Conservation (phyloP, 768 basidiomycete genomes). For the Sutorius australiensis region DNA sequence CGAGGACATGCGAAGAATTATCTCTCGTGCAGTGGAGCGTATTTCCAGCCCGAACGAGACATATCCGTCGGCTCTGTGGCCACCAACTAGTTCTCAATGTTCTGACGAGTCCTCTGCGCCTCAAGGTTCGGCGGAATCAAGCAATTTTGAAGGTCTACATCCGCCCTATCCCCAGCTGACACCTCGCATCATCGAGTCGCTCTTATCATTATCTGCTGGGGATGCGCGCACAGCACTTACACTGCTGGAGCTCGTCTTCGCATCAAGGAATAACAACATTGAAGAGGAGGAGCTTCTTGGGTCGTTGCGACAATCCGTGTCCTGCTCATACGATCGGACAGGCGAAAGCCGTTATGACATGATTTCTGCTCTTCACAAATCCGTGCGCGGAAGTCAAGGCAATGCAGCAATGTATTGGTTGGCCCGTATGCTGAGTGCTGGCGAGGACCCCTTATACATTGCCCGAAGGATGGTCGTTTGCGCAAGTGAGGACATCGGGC, state of each 20-base stretch:
- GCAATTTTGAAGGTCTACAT: constrained; percentile 15
- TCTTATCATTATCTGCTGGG: constrained; percentile 55
- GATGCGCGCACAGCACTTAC: constrained; percentile 79
- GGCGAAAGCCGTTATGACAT: constrained; percentile 78
- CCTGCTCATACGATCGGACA: constrained; percentile 67
- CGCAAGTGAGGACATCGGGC: constrained; percentile 83
- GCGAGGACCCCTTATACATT: constrained; percentile 79
- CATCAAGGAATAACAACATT: constrained; percentile 35
- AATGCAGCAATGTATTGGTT: constrained; percentile 86
- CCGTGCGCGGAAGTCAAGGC: constrained; percentile 71
- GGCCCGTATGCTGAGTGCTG: constrained; percentile 75
- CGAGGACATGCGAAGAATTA: constrained; percentile 53
- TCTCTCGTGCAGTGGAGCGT: constrained; percentile 50
- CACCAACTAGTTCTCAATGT: constrained; percentile 15
- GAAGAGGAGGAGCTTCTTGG: constrained; percentile 50
- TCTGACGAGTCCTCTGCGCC: constrained; percentile 12
- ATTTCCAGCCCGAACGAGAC: constrained; percentile 21
- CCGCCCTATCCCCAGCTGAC: constrained; percentile 40
- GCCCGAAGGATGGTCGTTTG: constrained; percentile 72
- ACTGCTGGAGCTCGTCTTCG: constrained; percentile 66
- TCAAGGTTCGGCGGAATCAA: constrained; percentile 19
- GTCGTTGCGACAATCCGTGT: constrained; percentile 58
- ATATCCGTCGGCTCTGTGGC: neutral
- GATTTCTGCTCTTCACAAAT: constrained; percentile 84
- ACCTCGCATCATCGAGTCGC: constrained; percentile 41